Evolutionary conservation across 2,329 filamentous ascomycete species (phyloP), one percentile per base, ranked within the genome.

Genomic region (Cadophora gregata): DNA sequence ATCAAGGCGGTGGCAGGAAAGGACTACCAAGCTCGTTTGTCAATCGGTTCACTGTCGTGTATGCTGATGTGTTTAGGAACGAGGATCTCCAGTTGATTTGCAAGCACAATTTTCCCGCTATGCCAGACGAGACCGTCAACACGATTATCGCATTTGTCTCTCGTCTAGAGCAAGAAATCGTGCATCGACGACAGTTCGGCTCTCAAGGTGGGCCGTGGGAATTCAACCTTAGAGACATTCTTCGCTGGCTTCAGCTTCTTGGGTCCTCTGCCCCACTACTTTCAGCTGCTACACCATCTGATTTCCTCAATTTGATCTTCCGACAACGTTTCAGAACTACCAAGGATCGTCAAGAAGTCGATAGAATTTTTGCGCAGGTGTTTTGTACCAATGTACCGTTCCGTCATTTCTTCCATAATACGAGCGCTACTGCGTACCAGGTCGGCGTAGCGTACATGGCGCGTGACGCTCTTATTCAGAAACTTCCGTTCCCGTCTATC

Each of bases 21-120:
- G 96, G 96, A 47, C 82, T 99, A 42, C 96, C 96, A 1, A 92
- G 91, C 65, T 98, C 96, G 0, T 99, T 99, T 75, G 96, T 99
- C 69, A 98, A 99, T 78, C 91, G 96, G 55, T 99, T 99, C 78
- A 96, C 96, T 45, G 95, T 99, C 21, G 96, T 99, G 0, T 98
- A 98, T 79, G 93, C 96, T 66, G 96, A 99, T 75, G 87, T 93
- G 4, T 96, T 99, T 77, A 90, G 86, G 19, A 84, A 90, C 29
- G 86, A 92, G 36, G 96, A 99, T 81, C 80, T 99, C 67, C 85
- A 90, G 67, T 82, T 91, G 56, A 98, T 99, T 70, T 96, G 93
- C 56, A 83, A 85, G 29, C 91, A 90, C 72, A 88, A 92, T 68
- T 97, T 93, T 75, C 89, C 93, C 0, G 77, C 80, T 1, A 84